These are phyloP conservation scores for Pythium diclinum DNA, from an alignment of 352 stramenopile genomes.

Conservation along the genomic window DNA sequence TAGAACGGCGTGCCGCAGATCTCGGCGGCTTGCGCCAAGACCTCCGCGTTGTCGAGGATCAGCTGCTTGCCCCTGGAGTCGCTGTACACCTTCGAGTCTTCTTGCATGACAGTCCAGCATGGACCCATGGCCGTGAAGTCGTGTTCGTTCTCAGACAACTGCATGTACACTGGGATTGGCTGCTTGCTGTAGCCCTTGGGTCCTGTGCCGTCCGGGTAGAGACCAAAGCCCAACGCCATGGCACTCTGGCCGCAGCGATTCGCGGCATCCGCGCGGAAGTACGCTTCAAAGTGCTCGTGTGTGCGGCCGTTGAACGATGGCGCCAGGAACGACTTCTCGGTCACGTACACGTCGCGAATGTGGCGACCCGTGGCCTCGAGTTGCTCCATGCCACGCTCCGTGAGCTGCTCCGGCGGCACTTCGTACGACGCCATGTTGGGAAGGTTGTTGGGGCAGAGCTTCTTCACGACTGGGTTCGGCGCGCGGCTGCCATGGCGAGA, in stretches of 20 bases:
- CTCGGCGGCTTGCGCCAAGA: slow-evolving; percentile 34
- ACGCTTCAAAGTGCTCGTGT: slow-evolving; percentile 61
- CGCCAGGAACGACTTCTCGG: slow-evolving; percentile 57
- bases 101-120: slow-evolving; percentile 57
- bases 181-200: slow-evolving; percentile 55
- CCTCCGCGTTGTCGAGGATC: slow-evolving; percentile 39
- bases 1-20: slow-evolving; percentile 59
- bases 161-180: slow-evolving; percentile 76
- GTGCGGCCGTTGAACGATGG: slow-evolving; percentile 63
- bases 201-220: slow-evolving; percentile 68
- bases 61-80: slow-evolving; percentile 35
- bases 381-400: slow-evolving; percentile 67
- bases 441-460: slow-evolving; percentile 63
- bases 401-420: slow-evolving; percentile 71
- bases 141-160: slow-evolving; percentile 74
- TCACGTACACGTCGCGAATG: slow-evolving; percentile 71
- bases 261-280: slow-evolving; percentile 69
- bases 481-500: slow-evolving; percentile 72
- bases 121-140: slow-evolving; percentile 72
- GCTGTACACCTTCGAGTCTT: slow-evolving; percentile 48
- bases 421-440: slow-evolving; percentile 54
- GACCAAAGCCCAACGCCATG: slow-evolving; percentile 58
- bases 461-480: slow-evolving; percentile 60
- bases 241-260: slow-evolving; percentile 70
- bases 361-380: slow-evolving; percentile 58